Evolutionary conservation across 345 rosid genomes (phyloP).

Genomic region (Erodium maritimum): DNA sequence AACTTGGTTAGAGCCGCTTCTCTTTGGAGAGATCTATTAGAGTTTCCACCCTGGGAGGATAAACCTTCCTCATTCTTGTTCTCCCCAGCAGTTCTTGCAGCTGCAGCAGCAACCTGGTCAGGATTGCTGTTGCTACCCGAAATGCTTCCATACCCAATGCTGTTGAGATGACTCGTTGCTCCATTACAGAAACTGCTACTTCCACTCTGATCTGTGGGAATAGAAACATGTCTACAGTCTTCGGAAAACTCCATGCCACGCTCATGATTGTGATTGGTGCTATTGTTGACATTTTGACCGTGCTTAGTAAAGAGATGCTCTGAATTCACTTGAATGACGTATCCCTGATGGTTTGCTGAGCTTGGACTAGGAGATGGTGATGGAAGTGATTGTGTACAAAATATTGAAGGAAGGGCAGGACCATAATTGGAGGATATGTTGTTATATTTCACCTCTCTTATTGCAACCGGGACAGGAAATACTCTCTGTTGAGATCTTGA

Average conservation of each 20-base stretch:
- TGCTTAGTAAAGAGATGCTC: slow-evolving; percentile 25
- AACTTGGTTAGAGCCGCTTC: slow-evolving; percentile 86
- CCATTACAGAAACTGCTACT: slow-evolving; percentile 55
- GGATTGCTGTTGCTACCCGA: slow-evolving; percentile 37
- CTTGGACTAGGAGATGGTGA: slow-evolving; percentile 41
- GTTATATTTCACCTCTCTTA: slow-evolving; percentile 24
- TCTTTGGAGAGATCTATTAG: slow-evolving; percentile 45
- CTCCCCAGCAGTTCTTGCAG: slow-evolving; percentile 38
- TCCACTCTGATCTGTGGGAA: slow-evolving; percentile 46
- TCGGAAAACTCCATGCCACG: slow-evolving; percentile 25
- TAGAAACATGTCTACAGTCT: slow-evolving; percentile 42
- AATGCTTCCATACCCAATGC: slow-evolving; percentile 37
- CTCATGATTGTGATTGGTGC: slow-evolving; percentile 15
- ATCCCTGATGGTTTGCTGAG: slow-evolving; percentile 45
- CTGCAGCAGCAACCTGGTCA: slow-evolving; percentile 32
- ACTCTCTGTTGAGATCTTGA: slow-evolving; percentile 32
- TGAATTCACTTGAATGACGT: slow-evolving; percentile 28
- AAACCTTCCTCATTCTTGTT: slow-evolving; percentile 30
- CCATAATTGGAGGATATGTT: slow-evolving; percentile 25
- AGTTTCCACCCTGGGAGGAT: slow-evolving; percentile 22
- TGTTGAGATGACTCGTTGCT: slow-evolving; percentile 24
- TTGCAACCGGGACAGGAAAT: slow-evolving; percentile 36
- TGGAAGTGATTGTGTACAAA: slow-evolving; percentile 23
- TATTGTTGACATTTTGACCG: slow-evolving; percentile 26
- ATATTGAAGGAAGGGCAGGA: slow-evolving; percentile 26